Evolutionary conservation across 2,329 filamentous ascomycete species (phyloP).

Genomic region (Fusarium oxysporum): DNA sequence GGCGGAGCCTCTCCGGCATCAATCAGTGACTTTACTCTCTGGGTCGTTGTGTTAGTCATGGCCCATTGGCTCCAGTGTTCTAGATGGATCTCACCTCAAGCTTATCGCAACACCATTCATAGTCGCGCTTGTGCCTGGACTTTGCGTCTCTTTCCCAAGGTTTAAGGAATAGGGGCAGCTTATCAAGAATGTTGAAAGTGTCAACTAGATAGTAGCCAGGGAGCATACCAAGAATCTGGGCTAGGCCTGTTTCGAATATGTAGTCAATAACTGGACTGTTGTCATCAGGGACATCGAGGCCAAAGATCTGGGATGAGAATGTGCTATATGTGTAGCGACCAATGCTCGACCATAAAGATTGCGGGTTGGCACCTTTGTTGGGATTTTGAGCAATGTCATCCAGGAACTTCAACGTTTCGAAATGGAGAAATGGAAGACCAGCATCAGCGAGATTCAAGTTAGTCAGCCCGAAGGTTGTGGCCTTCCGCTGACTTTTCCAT

Average conservation of each 20-base stretch:
- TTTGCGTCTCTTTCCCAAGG: background rate
- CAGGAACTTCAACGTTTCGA: background rate
- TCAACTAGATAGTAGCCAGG: background rate
- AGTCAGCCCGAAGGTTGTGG: background rate
- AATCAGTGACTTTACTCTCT: background rate
- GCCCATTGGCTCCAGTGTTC: background rate
- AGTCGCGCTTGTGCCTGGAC: background rate
- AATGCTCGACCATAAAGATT: background rate
- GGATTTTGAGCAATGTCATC: background rate
- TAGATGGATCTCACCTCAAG: background rate
- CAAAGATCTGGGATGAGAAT: background rate
- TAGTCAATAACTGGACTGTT: background rate
- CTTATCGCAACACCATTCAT: background rate
- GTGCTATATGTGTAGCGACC: background rate
- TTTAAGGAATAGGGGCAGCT: background rate
- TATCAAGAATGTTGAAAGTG: background rate
- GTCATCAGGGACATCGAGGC: background rate
- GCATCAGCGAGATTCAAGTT: background rate
- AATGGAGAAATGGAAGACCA: background rate
- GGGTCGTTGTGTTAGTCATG: background rate
- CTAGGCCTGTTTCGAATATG: background rate
- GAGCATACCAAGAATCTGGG: background rate
- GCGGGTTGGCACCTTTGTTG: background rate
- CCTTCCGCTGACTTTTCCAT: background rate
- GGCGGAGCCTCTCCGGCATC: background rate